Conservation (phyloP, 2,329 filamentous ascomycete species). For the Diplodia seriata region DNA sequence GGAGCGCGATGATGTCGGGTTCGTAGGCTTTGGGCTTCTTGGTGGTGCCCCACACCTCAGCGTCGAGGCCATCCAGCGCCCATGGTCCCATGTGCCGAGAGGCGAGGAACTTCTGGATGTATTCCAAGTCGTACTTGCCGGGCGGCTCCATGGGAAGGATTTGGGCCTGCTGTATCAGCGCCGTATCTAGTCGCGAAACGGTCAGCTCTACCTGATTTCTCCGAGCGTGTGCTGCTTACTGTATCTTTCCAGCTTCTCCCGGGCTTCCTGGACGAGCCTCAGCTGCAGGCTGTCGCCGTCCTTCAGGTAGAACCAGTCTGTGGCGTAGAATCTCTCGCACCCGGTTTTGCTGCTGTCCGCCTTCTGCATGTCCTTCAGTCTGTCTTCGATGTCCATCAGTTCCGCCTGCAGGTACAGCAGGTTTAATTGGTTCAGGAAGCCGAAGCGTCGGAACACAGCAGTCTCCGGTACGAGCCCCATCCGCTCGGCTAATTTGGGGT, state of each 20-base stretch:
- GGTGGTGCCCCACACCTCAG: background rate
- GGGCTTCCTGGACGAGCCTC: background rate
- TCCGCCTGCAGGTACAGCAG: conserved; percentile 17
- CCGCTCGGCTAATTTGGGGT: conserved; percentile 1
- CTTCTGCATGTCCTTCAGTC: background rate
- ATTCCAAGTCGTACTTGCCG: conserved; percentile 26
- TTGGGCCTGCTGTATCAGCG: conserved; percentile 31
- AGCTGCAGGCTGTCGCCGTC: background rate
- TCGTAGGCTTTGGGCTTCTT: background rate
- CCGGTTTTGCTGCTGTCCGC: background rate
- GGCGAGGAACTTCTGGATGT: conserved; percentile 34
- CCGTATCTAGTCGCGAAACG: conserved; percentile 10
- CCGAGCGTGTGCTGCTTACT: background rate
- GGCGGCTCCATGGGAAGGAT: conserved; percentile 29
- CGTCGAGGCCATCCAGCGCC: background rate
- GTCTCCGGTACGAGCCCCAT: conserved; percentile 1
- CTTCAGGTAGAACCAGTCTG: background rate
- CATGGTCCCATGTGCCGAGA: conserved; percentile 13
- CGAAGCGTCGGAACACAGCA: background rate
- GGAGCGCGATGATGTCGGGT: background rate
- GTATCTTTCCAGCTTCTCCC: conserved; percentile 7
- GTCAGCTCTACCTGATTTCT: too few species aligned
- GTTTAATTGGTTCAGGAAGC: conserved; percentile 8
- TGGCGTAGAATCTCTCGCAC: background rate
- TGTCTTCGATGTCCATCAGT: background rate